These are phyloP conservation scores for Aphanomyces astaci DNA, from an alignment of 352 stramenopile species.

Conservation along the genomic window DNA sequence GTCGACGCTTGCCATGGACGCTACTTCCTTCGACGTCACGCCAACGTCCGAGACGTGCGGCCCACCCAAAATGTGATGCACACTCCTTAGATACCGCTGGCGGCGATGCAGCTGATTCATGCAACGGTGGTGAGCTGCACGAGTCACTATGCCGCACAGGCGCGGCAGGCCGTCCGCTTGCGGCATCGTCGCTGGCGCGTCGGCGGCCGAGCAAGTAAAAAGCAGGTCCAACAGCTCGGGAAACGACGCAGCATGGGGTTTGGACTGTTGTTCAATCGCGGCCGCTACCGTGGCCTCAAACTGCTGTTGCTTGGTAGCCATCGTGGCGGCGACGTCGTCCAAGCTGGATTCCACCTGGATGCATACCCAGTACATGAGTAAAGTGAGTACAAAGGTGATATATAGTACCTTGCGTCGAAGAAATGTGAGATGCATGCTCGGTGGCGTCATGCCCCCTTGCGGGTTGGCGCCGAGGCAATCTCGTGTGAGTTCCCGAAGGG, in stretches of 20 bases:
- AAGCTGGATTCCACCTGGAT: slow-evolving; percentile 14
- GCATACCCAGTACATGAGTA: slow-evolving; percentile 5
- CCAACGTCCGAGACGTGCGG: slow-evolving; percentile 63
- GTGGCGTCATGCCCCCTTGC: not conserved
- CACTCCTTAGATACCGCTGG: slow-evolving; percentile 57
- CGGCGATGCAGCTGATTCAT: slow-evolving; percentile 78
- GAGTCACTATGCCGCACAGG: slow-evolving; percentile 44
- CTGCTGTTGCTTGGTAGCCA: slow-evolving; percentile 4
- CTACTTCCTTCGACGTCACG: slow-evolving; percentile 71
- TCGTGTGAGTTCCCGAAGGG: not conserved
- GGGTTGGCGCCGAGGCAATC: slow-evolving; percentile 2
- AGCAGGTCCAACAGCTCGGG: not conserved
- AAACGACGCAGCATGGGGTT: not conserved
- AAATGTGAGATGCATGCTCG: not conserved
- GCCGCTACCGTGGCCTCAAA: slow-evolving; percentile 17
- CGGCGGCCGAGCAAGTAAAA: slow-evolving; percentile 2
- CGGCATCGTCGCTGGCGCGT: not conserved
- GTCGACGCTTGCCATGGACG: slow-evolving; percentile 64
- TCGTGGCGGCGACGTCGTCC: slow-evolving; percentile 13
- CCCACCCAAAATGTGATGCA: slow-evolving; percentile 72
- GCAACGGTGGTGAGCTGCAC: slow-evolving; percentile 53
- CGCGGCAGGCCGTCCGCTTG: slow-evolving; percentile 41
- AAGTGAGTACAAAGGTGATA: not conserved
- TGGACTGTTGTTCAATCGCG: not conserved
- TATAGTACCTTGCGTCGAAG: slow-evolving; percentile 4